Base-by-base conservation (phyloP, 1,284 basidiomycete genomes). In the Peniophora sp. region DNA sequence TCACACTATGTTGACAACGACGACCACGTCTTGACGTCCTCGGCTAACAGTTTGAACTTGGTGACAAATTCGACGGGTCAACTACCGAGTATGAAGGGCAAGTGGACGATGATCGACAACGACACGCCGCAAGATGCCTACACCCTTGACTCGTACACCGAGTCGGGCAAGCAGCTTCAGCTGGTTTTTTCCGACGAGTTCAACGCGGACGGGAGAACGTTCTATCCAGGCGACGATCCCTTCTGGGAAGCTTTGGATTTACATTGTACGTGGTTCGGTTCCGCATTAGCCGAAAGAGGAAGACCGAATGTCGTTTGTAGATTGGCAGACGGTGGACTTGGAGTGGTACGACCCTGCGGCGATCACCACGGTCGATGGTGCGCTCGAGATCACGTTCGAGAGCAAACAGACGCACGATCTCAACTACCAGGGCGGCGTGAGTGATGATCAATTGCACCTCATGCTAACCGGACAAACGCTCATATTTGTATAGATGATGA, bases 171-270 rank as follows among this genome's bases (percentile, higher is more conserved):
- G 18, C n/a, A 41, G 15, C 37, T 41, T 8, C 37, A 41, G 37
- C 70, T 85, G 47, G 79, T 85, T 6, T 91, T 92, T 61, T 88
- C 81, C 0, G 92, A 96, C 70, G 92, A 95, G 67, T 93, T 93
- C 66, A 79, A 91, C 44, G 59, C 55, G 2, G 78, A 81, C n/a
- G 87, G 85, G 41, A 72, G 87, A 49, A 76, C 83, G 2, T 88
- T 87, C 63, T 82, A 77, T 58, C 76, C 79, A 2, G 69, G 79
- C 18, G 79, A 85, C 61, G 83, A 87, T 55, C 81, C 83, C 0
- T 85, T 72, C 62, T 89, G 86, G 85, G 84, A 88, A 63, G 85
- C 85, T 2, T 74, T 69, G 3, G 79, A 85, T 57, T 60, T 86
- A 18, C 79, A 82, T 69, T 93, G 18, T 63, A 85, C 83, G 43